Conservation (phyloP, 2,329 filamentous ascomycete species). For the Hypoxylon sp. region DNA sequence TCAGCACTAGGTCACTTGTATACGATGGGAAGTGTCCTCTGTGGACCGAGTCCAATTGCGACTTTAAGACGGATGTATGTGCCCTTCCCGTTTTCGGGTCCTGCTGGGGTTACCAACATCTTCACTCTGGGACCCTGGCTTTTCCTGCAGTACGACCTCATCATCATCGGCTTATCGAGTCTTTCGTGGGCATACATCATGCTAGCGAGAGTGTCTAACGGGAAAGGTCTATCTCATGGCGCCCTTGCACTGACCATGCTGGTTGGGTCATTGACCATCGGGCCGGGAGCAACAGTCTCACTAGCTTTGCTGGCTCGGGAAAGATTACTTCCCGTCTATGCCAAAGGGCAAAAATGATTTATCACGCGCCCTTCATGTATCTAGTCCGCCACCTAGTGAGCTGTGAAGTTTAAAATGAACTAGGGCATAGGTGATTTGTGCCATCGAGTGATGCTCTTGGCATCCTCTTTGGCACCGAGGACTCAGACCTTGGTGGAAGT, state of each 20-base stretch:
- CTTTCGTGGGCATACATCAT: slow-evolving; percentile 45
- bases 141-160: slow-evolving; percentile 51
- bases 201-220: background rate
- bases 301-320: slow-evolving; percentile 46
- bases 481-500: background rate
- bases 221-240: slow-evolving; percentile 2
- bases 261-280: slow-evolving; percentile 40
- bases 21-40: slow-evolving; percentile 34
- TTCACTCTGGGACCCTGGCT: slow-evolving; percentile 47
- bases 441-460: background rate
- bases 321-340: slow-evolving; percentile 25
- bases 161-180: slow-evolving; percentile 49
- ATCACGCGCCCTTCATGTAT: background rate
- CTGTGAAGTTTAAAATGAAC: background rate
- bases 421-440: background rate
- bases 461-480: background rate
- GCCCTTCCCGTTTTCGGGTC: slow-evolving; percentile 39
- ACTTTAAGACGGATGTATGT: slow-evolving; percentile 46
- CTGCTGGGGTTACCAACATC: slow-evolving; percentile 37
- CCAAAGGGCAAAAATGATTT: background rate
- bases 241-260: slow-evolving; percentile 28
- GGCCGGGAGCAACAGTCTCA: slow-evolving; percentile 45
- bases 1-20: slow-evolving; percentile 46
- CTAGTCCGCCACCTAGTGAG: background rate
- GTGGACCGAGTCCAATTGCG: slow-evolving; percentile 29